Evolutionary conservation across 2,329 filamentous ascomycete species (phyloP).

Genomic region (Aspergillus cejpii): DNA sequence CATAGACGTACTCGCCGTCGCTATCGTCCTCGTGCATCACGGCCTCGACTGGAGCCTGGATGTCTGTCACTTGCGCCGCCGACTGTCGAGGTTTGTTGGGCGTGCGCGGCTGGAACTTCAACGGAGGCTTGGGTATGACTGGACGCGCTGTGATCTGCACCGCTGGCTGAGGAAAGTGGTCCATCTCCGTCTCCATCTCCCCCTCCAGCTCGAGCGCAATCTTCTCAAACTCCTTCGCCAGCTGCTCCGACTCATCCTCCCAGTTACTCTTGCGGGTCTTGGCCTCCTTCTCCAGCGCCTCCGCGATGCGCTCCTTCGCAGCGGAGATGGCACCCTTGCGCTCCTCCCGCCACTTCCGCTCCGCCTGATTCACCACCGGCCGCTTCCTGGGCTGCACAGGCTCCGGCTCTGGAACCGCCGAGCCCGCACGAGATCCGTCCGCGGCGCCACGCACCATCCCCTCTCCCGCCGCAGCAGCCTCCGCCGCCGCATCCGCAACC

Average conservation of each 20-base stretch:
- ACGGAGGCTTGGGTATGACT: conserved; percentile 22
- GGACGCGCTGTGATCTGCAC: conserved; percentile 6
- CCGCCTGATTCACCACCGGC: conserved; percentile 37
- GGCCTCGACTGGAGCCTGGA: conserved; percentile 4
- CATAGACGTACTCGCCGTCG: conserved; percentile 54
- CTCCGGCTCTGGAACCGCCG: conserved; percentile 7
- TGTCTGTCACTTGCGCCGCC: conserved; percentile 1
- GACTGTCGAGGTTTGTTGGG: conserved; percentile 26
- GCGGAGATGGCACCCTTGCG: conserved; percentile 29
- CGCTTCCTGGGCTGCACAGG: conserved; percentile 29
- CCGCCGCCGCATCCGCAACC: conserved; percentile 25
- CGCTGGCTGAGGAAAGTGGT: conserved; percentile 2
- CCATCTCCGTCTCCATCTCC: conserved; percentile 17
- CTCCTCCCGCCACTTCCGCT: conserved; percentile 35
- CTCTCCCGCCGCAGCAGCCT: conserved; percentile 9
- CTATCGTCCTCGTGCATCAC: conserved; percentile 34
- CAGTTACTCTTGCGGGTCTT: conserved; percentile 34
- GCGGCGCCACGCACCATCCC: background rate
- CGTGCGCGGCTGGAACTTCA: conserved; percentile 35
- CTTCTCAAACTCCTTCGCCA: conserved; percentile 39
- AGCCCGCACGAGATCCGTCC: too few species aligned
- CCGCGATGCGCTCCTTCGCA: conserved; percentile 31
- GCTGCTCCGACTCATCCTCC: conserved; percentile 39
- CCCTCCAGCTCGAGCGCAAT: conserved; percentile 40
- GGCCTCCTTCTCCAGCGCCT: conserved; percentile 34